Evolutionary conservation across 441 rosid genomes (phyloP).

Genomic region (Biscutella auriculata): DNA sequence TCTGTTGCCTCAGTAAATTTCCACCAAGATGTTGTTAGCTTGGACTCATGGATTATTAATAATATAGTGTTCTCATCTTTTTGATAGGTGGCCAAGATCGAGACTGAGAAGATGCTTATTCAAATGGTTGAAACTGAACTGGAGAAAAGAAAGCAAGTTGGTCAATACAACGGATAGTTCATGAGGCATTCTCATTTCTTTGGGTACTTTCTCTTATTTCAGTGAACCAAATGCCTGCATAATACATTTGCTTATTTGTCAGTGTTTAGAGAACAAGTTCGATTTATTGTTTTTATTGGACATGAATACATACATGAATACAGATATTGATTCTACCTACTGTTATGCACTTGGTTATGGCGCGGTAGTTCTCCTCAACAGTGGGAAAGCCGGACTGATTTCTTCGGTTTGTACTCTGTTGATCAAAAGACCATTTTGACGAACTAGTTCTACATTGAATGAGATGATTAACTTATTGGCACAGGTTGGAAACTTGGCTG

Average conservation of each 20-base stretch:
- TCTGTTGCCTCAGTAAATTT: not conserved
- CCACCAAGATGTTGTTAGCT: not conserved
- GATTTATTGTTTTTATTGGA: not conserved
- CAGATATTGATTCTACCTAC: constrained; percentile 72
- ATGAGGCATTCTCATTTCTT: constrained; percentile 96
- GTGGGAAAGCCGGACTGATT: constrained; percentile 83
- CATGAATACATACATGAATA: constrained; percentile 58
- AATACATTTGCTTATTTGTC: not conserved
- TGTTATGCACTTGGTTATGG: constrained; percentile 66
- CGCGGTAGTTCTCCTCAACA: constrained; percentile 85
- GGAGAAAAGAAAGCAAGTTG: constrained; percentile 80
- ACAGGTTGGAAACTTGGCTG: constrained; percentile 88
- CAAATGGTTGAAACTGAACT: constrained; percentile 96
- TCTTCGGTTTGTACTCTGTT: constrained; percentile 57
- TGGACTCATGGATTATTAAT: not conserved
- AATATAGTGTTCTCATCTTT: not conserved
- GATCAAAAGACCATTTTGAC: not conserved
- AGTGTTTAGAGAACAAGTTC: not conserved
- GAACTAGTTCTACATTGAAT: not conserved
- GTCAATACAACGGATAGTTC: constrained; percentile 56
- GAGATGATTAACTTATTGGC: constrained; percentile 11
- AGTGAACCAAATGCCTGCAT: not conserved
- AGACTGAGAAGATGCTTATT: constrained; percentile 98
- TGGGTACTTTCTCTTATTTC: constrained; percentile 40
- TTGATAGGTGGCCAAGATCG: constrained; percentile 89